Base-by-base conservation (phyloP, 768 basidiomycete species). In the Psilocybe cubensis region DNA sequence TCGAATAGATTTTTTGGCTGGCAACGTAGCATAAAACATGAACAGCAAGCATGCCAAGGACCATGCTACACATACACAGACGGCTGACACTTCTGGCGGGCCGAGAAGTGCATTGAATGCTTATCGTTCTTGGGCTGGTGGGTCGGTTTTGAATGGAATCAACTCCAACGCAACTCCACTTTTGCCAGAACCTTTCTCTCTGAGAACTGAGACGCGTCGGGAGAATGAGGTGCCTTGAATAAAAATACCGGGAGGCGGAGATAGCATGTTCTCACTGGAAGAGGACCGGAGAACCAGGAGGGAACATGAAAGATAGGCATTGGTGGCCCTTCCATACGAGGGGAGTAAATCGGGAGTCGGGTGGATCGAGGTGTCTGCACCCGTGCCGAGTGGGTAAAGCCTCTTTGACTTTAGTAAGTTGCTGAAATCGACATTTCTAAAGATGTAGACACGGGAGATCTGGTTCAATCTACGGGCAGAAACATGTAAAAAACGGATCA, bases 401-500 rank as follows among this genome's bases (percentile, higher is more conserved):
- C 35, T 38, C 35, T 38, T 38, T n/a, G 35, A 38, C 35, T 38
- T 42, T 40, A 40, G 17, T 23, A 35, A 28, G 45, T 20, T 8
- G 18, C 3, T 21, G 17, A 50, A 29, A 29, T 50, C 25, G 9
- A 50, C 17, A n/a, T 8, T 8, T 41, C 28, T 38, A 35, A 47
- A 38, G 28, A 44, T 28, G 45, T 38, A 29, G 31, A 38, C n/a
- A n/a, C 21, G 43, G 35, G 20, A 49, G 20, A 38, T 40, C 24
- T 38, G 35, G n/a, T 18, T 18, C 51, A 29, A 24, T 23, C 29
- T 24, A 41, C 47, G 52, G 41, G 54, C 29, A 18, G 33, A 40
- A 17, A 35, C 23, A 33, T 10, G 44, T 35, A 35, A 21, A 51
- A 31, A 54, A 62, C 61, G 61, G 61, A 62, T 62, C 61, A 62